phyloP scores from a whole-genome alignment of 768 basidiomycete species.

The Gymnopilus junonius region DNA sequence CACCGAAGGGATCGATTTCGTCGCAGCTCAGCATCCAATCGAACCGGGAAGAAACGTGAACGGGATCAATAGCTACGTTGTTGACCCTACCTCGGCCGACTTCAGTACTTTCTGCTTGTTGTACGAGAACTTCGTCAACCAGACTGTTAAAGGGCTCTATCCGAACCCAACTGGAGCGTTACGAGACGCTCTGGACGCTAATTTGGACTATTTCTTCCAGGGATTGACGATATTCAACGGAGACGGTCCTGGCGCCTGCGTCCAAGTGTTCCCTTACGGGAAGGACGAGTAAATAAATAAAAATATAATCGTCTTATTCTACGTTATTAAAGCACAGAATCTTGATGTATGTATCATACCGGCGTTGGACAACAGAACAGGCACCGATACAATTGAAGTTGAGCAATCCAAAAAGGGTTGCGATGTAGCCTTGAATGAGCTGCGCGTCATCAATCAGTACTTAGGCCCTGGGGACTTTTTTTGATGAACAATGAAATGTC shows the following conservation, averaged over 20 bases:
- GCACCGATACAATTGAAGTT: no score
- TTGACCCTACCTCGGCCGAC: constrained; percentile 20
- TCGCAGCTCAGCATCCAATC: constrained; percentile 18
- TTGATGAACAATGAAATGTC: no score
- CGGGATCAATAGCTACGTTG: constrained; percentile 17
- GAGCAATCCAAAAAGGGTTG: not conserved
- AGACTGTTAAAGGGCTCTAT: constrained; percentile 21
- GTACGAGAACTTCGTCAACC: constrained; percentile 22
- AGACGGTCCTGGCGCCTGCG: constrained; percentile 4
- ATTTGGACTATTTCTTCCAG: constrained; percentile 16
- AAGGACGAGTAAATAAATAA: not conserved
- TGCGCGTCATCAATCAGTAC: not conserved
- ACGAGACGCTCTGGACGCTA: constrained; percentile 16
- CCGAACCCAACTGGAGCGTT: constrained; percentile 19
- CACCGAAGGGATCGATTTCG: constrained; percentile 1
- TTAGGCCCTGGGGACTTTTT: no score
- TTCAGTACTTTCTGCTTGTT: constrained; percentile 16
- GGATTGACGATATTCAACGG: not conserved
- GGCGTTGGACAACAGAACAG: no score
- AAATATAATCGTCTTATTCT: no score
- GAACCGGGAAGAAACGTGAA: constrained; percentile 18
- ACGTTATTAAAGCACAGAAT: no score
- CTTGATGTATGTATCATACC: no score
- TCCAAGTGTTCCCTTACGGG: constrained; percentile 14
- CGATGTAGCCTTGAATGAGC: not conserved